Evolutionary conservation across 1,139 yeast species (phyloP).

Genomic region (Meyerozyma smithsonii): DNA sequence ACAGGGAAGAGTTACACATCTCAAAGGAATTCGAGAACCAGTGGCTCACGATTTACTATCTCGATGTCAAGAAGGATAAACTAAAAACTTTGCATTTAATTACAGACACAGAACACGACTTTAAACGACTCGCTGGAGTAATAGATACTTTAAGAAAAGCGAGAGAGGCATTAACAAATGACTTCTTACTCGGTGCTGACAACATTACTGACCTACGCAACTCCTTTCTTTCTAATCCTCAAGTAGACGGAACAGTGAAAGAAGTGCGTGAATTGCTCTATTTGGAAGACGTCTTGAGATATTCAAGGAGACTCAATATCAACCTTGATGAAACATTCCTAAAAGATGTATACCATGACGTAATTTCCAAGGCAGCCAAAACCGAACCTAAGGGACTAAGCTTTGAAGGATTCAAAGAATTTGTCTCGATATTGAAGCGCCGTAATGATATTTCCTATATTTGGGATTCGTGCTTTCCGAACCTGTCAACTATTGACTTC

Average conservation of each 20-base stretch:
- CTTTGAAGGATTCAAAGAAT: conserved; percentile 67
- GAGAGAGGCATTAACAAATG: conserved; percentile 28
- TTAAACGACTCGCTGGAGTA: conserved; percentile 49
- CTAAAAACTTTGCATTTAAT: conserved; percentile 65
- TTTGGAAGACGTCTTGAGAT: conserved; percentile 62
- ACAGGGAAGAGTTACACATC: conserved; percentile 77
- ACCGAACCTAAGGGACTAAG: conserved; percentile 30
- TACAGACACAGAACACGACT: conserved; percentile 61
- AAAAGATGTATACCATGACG: conserved; percentile 38
- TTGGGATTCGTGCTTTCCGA: conserved; percentile 20
- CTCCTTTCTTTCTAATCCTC: conserved; percentile 18
- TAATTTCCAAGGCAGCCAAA: conserved; percentile 23
- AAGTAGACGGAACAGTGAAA: conserved; percentile 15
- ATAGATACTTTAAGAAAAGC: conserved; percentile 50
- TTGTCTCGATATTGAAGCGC: conserved; percentile 49
- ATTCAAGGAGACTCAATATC: conserved; percentile 66
- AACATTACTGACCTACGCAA: conserved; percentile 20
- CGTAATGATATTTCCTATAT: conserved; percentile 29
- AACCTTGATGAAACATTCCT: conserved; percentile 39
- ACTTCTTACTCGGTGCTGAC: conserved; percentile 39
- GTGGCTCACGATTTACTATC: conserved; percentile 82
- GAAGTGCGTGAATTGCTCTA: conserved; percentile 38
- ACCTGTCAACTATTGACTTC: conserved; percentile 39
- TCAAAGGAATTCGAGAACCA: conserved; percentile 57
- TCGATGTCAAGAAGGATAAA: conserved; percentile 52